Percentiles rank a stretch among this genome's conserved stretches.
Evolutionary conservation across 2,329 filamentous ascomycete genomes (phyloP).

Genomic region (Paramyrothecium roridum): DNA sequence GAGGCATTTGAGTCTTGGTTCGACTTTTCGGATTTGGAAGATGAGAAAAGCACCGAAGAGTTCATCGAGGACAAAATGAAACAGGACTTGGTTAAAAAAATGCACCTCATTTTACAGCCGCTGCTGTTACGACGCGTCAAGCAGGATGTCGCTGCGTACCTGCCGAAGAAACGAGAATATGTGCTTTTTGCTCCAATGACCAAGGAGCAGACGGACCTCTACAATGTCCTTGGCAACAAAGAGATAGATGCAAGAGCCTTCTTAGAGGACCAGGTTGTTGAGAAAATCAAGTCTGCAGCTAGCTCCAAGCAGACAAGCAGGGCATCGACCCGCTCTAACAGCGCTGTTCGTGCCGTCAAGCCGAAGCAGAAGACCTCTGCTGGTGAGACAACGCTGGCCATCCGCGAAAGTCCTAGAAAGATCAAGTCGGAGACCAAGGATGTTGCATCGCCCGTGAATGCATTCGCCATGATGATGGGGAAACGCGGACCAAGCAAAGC

Average conservation of each 20-base stretch:
- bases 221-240: constrained; percentile 62
- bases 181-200: constrained; percentile 93
- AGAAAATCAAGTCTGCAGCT: constrained; percentile 47
- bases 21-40: constrained; percentile 88
- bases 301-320: constrained; percentile 26
- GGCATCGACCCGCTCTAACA: constrained; percentile 36
- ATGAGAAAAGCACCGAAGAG: constrained; percentile 74
- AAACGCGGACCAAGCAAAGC: constrained; percentile 25
- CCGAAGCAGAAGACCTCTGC: constrained; percentile 8
- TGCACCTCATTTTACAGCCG: constrained; percentile 90
- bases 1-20: constrained; percentile 96
- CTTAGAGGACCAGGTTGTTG: constrained; percentile 74
- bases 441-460: constrained; percentile 31
- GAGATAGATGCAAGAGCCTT: constrained; percentile 66
- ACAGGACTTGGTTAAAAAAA: constrained; percentile 58
- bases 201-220: constrained; percentile 84
- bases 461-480: constrained; percentile 54
- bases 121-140: constrained; percentile 87
- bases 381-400: constrained; percentile 22
- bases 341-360: constrained; percentile 15
- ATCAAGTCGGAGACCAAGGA: constrained; percentile 19
- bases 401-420: constrained; percentile 32
- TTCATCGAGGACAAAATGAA: constrained; percentile 73
- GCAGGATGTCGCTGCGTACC: constrained; percentile 81
- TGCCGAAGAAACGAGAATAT: constrained; percentile 97